These are phyloP conservation scores for Emydomyces testavorans DNA, from an alignment of 2,329 filamentous ascomycete genomes.

Conservation along the genomic window DNA sequence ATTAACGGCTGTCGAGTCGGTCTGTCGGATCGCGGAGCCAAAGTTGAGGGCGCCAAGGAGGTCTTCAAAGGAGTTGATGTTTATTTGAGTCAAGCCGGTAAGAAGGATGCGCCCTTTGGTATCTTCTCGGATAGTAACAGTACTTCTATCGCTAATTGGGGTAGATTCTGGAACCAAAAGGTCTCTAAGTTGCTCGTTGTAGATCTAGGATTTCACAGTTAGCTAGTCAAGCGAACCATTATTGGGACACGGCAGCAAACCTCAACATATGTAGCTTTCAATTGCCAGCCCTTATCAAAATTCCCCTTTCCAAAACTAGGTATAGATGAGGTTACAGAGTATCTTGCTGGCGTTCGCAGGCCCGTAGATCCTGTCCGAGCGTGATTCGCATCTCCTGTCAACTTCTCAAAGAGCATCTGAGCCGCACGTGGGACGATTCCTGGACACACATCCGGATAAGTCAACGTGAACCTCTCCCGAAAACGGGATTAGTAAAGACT, in stretches of 20 bases:
- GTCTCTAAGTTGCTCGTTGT: constrained; percentile 92
- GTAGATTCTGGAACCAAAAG: constrained; percentile 68
- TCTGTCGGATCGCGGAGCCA: constrained; percentile 88
- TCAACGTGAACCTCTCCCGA: background rate
- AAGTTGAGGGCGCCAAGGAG: constrained; percentile 80
- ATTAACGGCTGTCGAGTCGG: constrained; percentile 93
- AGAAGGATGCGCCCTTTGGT: constrained; percentile 87
- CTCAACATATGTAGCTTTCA: constrained; percentile 85
- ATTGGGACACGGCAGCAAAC: constrained; percentile 24
- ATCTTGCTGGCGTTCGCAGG: constrained; percentile 66
- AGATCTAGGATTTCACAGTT: constrained; percentile 51
- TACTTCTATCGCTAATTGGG: constrained; percentile 56
- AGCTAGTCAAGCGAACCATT: background rate
- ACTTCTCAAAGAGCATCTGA: constrained; percentile 70
- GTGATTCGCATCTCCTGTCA: constrained; percentile 27
- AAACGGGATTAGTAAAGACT: background rate
- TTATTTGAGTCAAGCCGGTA: constrained; percentile 76
- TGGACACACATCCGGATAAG: constrained; percentile 28
- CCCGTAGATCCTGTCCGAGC: constrained; percentile 61
- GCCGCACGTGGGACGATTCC: constrained; percentile 94
- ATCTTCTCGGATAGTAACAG: constrained; percentile 89
- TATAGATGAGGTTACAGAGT: constrained; percentile 48
- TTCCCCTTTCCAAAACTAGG: constrained; percentile 35
- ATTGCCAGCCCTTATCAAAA: constrained; percentile 67
- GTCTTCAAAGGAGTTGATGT: constrained; percentile 85